Conservation (phyloP, 225 moss, liverwort and hornwort genomes). For the Climacium dendroides region DNA sequence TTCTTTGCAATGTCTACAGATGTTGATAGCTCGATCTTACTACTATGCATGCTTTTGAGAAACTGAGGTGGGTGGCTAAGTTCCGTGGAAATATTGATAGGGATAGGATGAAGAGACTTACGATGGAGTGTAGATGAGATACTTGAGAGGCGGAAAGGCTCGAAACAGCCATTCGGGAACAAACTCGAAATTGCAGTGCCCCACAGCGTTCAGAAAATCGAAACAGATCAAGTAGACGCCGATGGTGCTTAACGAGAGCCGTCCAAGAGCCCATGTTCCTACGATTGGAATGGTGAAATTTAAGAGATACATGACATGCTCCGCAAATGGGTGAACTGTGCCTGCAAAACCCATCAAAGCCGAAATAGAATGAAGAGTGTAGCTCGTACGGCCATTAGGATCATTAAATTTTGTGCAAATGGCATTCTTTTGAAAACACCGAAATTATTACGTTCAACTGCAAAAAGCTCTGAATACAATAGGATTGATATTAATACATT, state of each 20-base stretch:
- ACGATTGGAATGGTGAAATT: slow-evolving; percentile 42
- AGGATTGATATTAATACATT: not conserved
- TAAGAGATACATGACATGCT: slow-evolving; percentile 39
- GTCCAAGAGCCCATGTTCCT: slow-evolving; percentile 35
- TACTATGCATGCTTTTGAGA: not conserved
- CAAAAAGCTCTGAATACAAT: not conserved
- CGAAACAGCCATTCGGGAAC: slow-evolving; percentile 53
- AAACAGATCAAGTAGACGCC: slow-evolving; percentile 45
- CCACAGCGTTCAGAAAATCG: slow-evolving; percentile 50
- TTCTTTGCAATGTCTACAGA: not conserved
- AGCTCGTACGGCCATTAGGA: no score
- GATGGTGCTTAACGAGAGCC: not conserved
- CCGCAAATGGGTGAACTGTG: slow-evolving; percentile 51
- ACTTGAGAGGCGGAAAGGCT: slow-evolving; percentile 50
- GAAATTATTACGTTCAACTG: no score
- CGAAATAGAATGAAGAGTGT: not conserved
- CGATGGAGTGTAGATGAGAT: slow-evolving; percentile 70
- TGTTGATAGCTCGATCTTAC: not conserved
- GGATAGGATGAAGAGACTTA: not conserved
- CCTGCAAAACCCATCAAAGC: not conserved
- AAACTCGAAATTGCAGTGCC: slow-evolving; percentile 86
- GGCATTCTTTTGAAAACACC: not conserved
- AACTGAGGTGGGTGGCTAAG: not conserved
- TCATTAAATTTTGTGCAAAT: no score
- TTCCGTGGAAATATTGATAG: not conserved